Base-by-base conservation (phyloP, 805 yeast genomes). In the Starmera caribaea region DNA sequence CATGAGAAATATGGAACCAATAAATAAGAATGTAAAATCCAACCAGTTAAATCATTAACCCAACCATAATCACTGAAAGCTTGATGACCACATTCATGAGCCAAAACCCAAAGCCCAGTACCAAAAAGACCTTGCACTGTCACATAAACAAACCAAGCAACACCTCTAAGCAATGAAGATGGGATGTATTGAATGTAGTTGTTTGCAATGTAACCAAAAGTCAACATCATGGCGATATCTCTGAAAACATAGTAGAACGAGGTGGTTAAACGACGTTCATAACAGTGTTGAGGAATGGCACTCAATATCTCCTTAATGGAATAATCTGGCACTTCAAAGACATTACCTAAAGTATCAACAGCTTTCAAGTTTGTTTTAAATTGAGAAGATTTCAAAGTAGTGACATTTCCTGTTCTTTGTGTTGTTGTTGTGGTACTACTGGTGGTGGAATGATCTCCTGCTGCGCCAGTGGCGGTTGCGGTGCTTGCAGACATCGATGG, bases 61-160 rank as follows among this genome's bases (percentile, higher is more conserved):
- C 69, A 61, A 32, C 76, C 77, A 55, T 77, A 79, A 52, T 81
- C 84, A 32, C 81, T 71, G 61, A 86, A 86, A 16, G 95, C 95
- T 50, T 77, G 81, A 60, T 85, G 95, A 44, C 95, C 95, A 68
- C 95, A 85, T 62, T 85, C 95, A 62, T 85, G 95, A 39, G 94
- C 92, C 64, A 85, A 56, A 37, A 85, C 81, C 95, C 95, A 85
- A 37, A 80, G 39, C 36, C 95, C 95, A 27, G 88, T 79, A 42
- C 79, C 79, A 44, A 81, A 74, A 40, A 84, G 63, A 26, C 90
- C 87, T 50, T 75, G 74, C 35, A 63, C 54, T 39, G 69, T 54
- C 15, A 76, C 59, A 54, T 81, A 79, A 14, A 56, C 60, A 32
- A 68, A 47, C 90, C 92, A 84, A 36, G 74, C 71, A 8, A 63